Conservation (phyloP, 495 filamentous ascomycete genomes). For the Saxophila tyrrhenica region DNA sequence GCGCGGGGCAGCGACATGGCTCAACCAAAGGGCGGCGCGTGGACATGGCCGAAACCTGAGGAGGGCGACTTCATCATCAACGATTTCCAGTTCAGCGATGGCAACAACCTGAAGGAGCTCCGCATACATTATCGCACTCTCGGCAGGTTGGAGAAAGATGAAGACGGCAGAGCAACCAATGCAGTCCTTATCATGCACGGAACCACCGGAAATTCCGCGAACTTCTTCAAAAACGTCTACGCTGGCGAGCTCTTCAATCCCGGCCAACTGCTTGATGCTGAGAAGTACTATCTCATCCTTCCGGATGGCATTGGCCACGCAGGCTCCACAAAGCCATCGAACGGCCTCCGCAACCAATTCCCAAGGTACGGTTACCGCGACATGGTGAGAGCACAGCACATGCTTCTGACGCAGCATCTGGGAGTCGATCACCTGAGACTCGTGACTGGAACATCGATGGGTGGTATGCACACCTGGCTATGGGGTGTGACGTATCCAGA, state of each 20-base stretch:
- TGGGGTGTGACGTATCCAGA: conserved; percentile 1
- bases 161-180: not conserved
- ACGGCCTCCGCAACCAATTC: not conserved
- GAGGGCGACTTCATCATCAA: conserved; percentile 2
- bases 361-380: conserved; percentile 1
- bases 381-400: conserved; percentile 2
- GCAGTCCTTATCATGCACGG: conserved; percentile 7
- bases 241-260: conserved; percentile 3
- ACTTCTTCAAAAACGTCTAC: not conserved
- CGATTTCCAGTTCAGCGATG: not conserved
- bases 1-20: too few species aligned
- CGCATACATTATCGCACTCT: not conserved
- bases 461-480: conserved; percentile 4
- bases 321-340: not conserved
- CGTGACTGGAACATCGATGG: conserved; percentile 2
- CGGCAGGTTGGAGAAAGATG: not conserved
- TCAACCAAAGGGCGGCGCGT: too few species aligned
- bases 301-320: conserved; percentile 6
- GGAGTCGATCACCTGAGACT: conserved; percentile 2
- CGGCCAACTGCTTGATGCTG: conserved; percentile 2
- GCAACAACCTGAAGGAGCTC: not conserved
- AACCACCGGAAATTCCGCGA: not conserved
- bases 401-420: not conserved
- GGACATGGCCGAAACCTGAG: not conserved
- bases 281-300: conserved; percentile 3